Conservation (phyloP, 192 early-diverging fungal genomes). For the Powellomyces hirtus region DNA sequence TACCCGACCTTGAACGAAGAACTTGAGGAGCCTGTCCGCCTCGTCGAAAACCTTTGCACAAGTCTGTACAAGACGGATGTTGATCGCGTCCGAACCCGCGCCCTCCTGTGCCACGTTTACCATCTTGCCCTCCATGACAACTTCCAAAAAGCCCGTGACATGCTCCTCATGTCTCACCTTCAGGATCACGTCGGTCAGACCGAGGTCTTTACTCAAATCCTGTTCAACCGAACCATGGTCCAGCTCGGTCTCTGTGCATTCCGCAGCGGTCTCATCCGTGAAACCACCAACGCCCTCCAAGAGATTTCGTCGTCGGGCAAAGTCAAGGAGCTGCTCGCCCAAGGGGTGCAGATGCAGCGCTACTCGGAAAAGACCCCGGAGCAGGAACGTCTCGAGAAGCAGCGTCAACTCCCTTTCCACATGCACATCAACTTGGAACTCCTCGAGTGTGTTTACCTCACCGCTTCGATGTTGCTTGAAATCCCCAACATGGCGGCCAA, state of each 20-base stretch:
- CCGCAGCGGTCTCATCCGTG: slow-evolving; percentile 88
- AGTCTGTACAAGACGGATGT: slow-evolving; percentile 83
- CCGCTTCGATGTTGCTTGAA: slow-evolving; percentile 95
- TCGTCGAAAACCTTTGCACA: slow-evolving; percentile 83
- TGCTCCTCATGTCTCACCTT: slow-evolving; percentile 97
- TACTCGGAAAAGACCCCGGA: slow-evolving; percentile 81
- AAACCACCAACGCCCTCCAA: slow-evolving; percentile 80
- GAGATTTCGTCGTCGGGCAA: slow-evolving; percentile 85
- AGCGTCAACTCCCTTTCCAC: slow-evolving; percentile 98
- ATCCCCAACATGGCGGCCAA: slow-evolving; percentile 90
- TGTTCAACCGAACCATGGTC: slow-evolving; percentile 95
- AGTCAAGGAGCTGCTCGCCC: slow-evolving; percentile 90
- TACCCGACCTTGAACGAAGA: slow-evolving; percentile 37
- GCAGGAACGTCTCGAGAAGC: slow-evolving; percentile 89
- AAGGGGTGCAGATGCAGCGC: slow-evolving; percentile 73
- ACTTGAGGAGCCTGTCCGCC: slow-evolving; percentile 46
- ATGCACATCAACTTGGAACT: slow-evolving; percentile 99
- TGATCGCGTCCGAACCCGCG: slow-evolving; percentile 83
- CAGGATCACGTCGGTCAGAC: slow-evolving; percentile 89
- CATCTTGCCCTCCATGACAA: slow-evolving; percentile 96
- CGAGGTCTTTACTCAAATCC: slow-evolving; percentile 88
- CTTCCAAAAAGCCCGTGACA: slow-evolving; percentile 88
- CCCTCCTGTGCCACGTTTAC: slow-evolving; percentile 96
- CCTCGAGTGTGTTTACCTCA: slow-evolving; percentile 94
- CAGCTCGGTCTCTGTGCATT: slow-evolving; percentile 97